phyloP scores from a whole-genome alignment of 331 rosid genomes.

The Acacia pycnantha region DNA sequence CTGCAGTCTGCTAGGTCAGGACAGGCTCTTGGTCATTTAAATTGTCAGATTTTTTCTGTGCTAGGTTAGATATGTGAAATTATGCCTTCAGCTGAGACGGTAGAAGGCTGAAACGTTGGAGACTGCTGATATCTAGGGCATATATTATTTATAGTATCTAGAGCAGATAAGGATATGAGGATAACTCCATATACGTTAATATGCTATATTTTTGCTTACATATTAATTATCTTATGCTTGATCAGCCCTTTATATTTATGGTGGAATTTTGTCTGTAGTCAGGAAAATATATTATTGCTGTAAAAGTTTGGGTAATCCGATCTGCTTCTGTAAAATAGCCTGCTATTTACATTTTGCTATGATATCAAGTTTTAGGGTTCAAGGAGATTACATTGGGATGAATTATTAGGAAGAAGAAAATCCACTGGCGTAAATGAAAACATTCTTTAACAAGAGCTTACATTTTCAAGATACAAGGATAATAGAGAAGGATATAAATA shows the following conservation, averaged over 20 bases:
- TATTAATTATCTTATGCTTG: not conserved
- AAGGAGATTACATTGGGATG: not conserved
- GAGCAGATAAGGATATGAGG: not conserved
- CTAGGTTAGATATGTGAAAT: not conserved
- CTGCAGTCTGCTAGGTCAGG: conserved; percentile 10
- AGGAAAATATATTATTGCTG: not conserved
- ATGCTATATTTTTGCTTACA: not conserved
- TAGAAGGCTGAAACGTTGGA: conserved; percentile 6
- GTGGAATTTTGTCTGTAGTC: not conserved
- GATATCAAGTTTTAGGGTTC: conserved; percentile 25
- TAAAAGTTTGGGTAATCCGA: conserved; percentile 1
- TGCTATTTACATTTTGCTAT: conserved; percentile 5
- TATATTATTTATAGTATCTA: not conserved
- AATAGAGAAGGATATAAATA: not conserved
- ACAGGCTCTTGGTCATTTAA: not conserved
- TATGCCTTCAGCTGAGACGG: conserved; percentile 15
- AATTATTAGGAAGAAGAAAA: not conserved
- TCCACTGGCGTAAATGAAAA: not conserved
- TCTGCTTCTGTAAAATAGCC: not conserved
- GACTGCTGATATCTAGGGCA: not conserved
- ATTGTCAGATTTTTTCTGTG: conserved; percentile 18
- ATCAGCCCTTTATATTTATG: not conserved
- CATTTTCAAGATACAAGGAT: conserved; percentile 21
- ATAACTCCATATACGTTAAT: not conserved
- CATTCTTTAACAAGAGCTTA: conserved; percentile 1